Conservation (phyloP, 1,284 basidiomycete species). For the Cryptococcus sp. region DNA sequence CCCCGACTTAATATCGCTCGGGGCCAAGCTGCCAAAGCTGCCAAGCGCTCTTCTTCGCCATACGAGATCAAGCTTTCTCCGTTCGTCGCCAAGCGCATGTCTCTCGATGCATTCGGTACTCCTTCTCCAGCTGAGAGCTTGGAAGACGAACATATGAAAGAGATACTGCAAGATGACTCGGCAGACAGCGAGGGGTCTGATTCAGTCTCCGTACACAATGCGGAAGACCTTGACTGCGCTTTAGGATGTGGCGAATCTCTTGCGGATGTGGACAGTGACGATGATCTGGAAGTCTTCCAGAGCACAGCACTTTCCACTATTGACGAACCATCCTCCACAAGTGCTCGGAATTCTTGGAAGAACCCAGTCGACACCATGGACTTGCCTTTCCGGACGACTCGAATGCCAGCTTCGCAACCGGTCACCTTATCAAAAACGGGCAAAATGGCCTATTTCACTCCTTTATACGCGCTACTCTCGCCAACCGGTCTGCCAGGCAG, state of each 20-base stretch:
- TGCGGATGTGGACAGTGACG: background rate
- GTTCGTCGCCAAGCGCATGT: constrained; percentile 39
- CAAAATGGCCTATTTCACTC: constrained; percentile 2
- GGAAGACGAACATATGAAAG: constrained; percentile 9
- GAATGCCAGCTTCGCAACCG: background rate
- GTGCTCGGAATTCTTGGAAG: too few species aligned
- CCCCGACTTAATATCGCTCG: constrained; percentile 12
- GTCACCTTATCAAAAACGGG: too few species aligned
- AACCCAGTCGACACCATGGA: background rate
- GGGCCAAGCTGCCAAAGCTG: constrained; percentile 11
- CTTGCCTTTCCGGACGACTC: background rate
- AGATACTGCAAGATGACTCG: constrained; percentile 3
- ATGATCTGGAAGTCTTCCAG: constrained; percentile 6
- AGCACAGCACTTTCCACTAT: constrained; percentile 26
- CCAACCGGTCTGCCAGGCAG: constrained; percentile 10
- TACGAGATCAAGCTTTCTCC: constrained; percentile 42
- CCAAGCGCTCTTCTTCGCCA: constrained; percentile 34
- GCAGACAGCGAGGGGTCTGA: background rate
- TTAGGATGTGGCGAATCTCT: background rate
- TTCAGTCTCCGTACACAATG: background rate
- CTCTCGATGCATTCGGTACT: constrained; percentile 39
- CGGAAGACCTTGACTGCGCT: background rate
- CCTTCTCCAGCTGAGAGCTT: constrained; percentile 9
- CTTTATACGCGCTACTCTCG: constrained; percentile 2
- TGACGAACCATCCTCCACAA: constrained; percentile 12